Percentiles rank a stretch among this genome's conserved stretches.
phyloP scores from a whole-genome alignment of 495 filamentous ascomycete genomes.

The Pyrenula massariospora region DNA sequence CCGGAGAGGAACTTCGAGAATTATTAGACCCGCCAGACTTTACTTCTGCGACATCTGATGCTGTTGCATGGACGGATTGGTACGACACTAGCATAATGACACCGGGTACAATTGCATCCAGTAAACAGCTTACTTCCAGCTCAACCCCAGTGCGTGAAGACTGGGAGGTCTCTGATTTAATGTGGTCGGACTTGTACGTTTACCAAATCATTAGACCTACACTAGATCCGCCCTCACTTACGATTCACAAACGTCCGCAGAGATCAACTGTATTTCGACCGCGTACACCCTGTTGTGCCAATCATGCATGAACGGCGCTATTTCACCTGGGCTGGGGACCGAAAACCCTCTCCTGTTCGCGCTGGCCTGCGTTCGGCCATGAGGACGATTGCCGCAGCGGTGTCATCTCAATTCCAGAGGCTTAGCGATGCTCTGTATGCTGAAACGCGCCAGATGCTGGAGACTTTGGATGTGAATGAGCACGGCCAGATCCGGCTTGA shows the following conservation, averaged over 20 bases:
- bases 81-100: background rate
- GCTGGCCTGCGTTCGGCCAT: conserved; percentile 19
- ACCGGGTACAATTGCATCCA: background rate
- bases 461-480: conserved; percentile 1
- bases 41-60: background rate
- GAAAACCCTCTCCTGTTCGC: conserved; percentile 2
- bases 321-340: conserved; percentile 8
- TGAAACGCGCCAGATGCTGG: conserved; percentile 10
- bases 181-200: conserved; percentile 6
- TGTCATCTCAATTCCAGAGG: conserved; percentile 12
- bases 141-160: background rate
- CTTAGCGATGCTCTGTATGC: conserved; percentile 15
- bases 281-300: conserved; percentile 15
- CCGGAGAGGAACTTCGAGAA: background rate
- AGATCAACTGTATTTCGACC: conserved; percentile 24
- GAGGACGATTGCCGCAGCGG: conserved; percentile 17
- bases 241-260: conserved; percentile 3
- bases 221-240: background rate
- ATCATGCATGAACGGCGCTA: conserved; percentile 19
- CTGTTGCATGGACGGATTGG: background rate
- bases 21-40: background rate
- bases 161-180: conserved; percentile 1
- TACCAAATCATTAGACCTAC: background rate
- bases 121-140: background rate
- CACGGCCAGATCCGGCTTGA: conserved; percentile 6